These are phyloP conservation scores for Sporisorium scitamineum DNA, from an alignment of 1,284 basidiomycete genomes.

Conservation along the genomic window DNA sequence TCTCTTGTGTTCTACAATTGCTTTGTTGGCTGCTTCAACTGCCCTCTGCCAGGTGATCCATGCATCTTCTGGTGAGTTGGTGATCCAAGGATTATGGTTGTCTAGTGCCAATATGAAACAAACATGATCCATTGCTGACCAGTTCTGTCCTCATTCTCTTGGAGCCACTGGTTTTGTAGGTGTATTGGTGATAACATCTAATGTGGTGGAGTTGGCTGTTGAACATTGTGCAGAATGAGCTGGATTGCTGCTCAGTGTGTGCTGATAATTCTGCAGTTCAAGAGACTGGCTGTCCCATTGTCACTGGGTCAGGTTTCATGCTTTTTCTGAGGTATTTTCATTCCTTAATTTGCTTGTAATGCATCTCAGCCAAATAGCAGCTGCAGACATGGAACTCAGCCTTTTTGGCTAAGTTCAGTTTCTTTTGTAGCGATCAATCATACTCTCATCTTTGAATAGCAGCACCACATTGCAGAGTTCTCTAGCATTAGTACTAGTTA, in stretches of 20 bases:
- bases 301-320: too few relatives aligned
- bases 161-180: neutral
- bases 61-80: neutral
- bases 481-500: too few relatives aligned
- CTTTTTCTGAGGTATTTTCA: too few relatives aligned
- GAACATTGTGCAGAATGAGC: neutral
- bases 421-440: too few relatives aligned
- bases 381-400: too few relatives aligned
- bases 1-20: neutral
- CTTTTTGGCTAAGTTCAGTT: too few relatives aligned
- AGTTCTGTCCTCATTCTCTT: neutral
- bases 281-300: conserved; percentile 5
- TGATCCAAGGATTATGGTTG: conserved; percentile 8
- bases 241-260: neutral
- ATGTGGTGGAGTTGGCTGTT: neutral
- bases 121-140: conserved; percentile 2
- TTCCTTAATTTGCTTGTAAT: too few relatives aligned
- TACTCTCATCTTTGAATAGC: too few relatives aligned
- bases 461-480: too few relatives aligned
- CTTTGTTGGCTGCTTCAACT: neutral
- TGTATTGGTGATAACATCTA: neutral
- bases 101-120: conserved; percentile 6
- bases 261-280: conserved; percentile 1
- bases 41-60: neutral
- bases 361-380: too few relatives aligned